Evolutionary conservation across 768 basidiomycete genomes (phyloP).

Genomic region (Collybia mongolica): DNA sequence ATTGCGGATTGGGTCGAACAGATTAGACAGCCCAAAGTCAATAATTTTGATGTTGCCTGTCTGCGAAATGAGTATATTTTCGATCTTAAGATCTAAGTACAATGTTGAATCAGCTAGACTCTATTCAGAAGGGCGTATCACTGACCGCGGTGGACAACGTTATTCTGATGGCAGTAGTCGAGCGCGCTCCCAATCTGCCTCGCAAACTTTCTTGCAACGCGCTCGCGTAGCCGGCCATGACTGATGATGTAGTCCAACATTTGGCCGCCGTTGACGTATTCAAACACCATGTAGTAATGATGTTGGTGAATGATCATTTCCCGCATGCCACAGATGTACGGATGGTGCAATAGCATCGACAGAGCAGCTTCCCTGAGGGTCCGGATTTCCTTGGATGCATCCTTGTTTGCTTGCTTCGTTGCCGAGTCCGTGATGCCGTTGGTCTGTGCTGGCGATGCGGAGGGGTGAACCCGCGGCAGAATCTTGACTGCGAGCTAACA

Average conservation of each 20-base stretch:
- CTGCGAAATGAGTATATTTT: conserved; percentile 98
- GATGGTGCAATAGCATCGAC: conserved; percentile 94
- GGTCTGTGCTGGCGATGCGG: conserved; percentile 45
- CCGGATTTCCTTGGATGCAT: conserved; percentile 94
- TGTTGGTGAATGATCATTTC: conserved; percentile 98
- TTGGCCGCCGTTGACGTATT: conserved; percentile 98
- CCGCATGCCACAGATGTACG: conserved; percentile 99
- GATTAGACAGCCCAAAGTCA: conserved; percentile 97
- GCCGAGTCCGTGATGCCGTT: conserved; percentile 43
- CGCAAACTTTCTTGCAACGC: conserved; percentile 96
- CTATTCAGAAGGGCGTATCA: conserved; percentile 1
- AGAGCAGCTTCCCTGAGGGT: conserved; percentile 95
- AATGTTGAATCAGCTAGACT: background rate
- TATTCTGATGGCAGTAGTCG: conserved; percentile 96
- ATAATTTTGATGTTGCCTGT: conserved; percentile 99
- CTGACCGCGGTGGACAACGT: conserved; percentile 90
- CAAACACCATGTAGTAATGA: conserved; percentile 99
- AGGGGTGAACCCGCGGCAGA: conserved; percentile 80
- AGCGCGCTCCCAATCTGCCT: conserved; percentile 95
- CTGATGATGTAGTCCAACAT: conserved; percentile 99
- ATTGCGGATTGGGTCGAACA: conserved; percentile 80
- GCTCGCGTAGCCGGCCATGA: conserved; percentile 91
- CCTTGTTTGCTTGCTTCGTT: conserved; percentile 81
- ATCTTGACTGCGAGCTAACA: conserved; percentile 96
- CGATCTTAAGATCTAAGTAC: conserved; percentile 87